These are phyloP conservation scores for Pyrenula aspistea DNA, from an alignment of 495 filamentous ascomycete species.

Conservation along the genomic window DNA sequence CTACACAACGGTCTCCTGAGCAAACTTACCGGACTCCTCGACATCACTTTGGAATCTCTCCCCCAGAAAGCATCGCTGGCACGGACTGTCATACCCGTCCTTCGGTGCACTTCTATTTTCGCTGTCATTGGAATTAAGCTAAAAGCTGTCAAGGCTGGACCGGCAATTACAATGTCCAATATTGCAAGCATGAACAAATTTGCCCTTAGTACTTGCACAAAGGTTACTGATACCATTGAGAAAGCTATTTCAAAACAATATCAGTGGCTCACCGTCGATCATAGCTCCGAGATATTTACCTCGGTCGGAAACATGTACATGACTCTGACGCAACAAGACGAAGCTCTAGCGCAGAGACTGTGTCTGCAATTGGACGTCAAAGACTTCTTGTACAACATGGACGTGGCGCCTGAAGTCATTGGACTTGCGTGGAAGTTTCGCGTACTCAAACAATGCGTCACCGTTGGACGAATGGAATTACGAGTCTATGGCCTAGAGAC, in stretches of 20 bases:
- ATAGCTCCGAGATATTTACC: constrained; percentile 20
- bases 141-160: constrained; percentile 6
- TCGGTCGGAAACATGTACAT: constrained; percentile 15
- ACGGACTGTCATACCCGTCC: constrained; percentile 7
- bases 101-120: constrained; percentile 13
- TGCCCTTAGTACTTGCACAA: constrained; percentile 17
- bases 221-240: constrained; percentile 22
- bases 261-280: constrained; percentile 23
- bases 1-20: background rate
- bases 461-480: constrained; percentile 80
- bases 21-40: background rate
- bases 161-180: constrained; percentile 7
- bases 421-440: constrained; percentile 58
- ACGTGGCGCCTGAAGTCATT: constrained; percentile 30
- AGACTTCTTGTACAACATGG: constrained; percentile 20
- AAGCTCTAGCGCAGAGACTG: constrained; percentile 17
- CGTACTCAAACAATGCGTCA: constrained; percentile 56
- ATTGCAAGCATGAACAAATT: constrained; percentile 8
- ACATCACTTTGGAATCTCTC: constrained; percentile 4
- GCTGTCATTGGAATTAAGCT: constrained; percentile 15
- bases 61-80: constrained; percentile 16
- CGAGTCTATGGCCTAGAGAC: constrained; percentile 58
- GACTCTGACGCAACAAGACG: constrained; percentile 11
- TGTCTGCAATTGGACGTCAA: constrained; percentile 24
- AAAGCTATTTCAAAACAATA: constrained; percentile 26